These are phyloP conservation scores for Vigna unguiculata DNA, from an alignment of 306 rosid genomes.

Conservation along the genomic window DNA sequence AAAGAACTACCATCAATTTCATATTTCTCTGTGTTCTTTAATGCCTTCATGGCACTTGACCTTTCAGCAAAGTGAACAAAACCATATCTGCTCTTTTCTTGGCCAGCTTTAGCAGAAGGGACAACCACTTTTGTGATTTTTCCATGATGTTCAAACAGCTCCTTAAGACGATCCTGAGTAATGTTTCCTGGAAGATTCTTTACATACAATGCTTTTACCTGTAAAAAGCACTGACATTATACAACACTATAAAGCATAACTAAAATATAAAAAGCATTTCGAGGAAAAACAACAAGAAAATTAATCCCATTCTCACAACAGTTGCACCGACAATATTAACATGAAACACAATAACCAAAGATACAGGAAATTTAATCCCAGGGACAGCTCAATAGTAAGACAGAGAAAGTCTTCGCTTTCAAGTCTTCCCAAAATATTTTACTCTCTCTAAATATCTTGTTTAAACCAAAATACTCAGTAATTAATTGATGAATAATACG, in stretches of 20 bases:
- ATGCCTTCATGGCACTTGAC: conserved; percentile 71
- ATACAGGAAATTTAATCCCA: neutral
- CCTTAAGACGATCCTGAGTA: conserved; percentile 59
- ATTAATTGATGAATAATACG: neutral
- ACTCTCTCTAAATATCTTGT: neutral
- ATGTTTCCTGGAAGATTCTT: conserved; percentile 74
- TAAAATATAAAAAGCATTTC: conserved; percentile 27
- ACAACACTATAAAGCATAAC: conserved; percentile 21
- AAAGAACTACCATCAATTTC: conserved; percentile 66
- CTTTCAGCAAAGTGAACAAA: conserved; percentile 77
- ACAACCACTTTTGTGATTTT: conserved; percentile 74
- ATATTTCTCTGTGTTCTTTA: conserved; percentile 70
- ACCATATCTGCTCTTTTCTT: conserved; percentile 73
- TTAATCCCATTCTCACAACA: conserved; percentile 2
- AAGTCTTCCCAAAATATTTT: neutral
- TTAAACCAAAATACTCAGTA: neutral
- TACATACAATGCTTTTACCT: conserved; percentile 74
- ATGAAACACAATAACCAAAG: conserved; percentile 19
- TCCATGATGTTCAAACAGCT: conserved; percentile 70
- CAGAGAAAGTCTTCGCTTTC: neutral
- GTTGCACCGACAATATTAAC: conserved; percentile 16
- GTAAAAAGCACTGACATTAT: conserved; percentile 45
- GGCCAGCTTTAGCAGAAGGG: conserved; percentile 79
- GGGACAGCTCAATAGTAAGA: neutral
- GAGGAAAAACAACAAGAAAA: conserved; percentile 20